Evolutionary conservation across 805 yeast genomes (phyloP), one percentile per base, ranked within the genome.

Genomic region (Metschnikowia anglica): DNA sequence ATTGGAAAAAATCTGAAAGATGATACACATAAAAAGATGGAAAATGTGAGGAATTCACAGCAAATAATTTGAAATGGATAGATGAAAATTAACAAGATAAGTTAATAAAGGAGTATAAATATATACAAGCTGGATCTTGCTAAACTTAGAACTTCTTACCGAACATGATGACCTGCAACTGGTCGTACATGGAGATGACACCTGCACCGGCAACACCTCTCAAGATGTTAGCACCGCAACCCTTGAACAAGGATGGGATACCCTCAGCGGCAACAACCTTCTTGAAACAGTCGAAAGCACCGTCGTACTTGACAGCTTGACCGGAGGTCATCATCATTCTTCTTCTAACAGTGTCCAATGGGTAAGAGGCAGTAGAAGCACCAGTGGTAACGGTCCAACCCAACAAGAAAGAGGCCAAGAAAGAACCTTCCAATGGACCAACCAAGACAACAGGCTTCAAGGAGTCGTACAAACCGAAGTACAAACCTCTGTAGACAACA

Each of bases 151-250:
- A 89, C 77, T 88, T 88, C 88, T 89, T 88, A 76, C 97, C 97
- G 76, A 89, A 88, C 63, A 90, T 47, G 81, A 89, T 83, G 77
- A 89, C 74, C 80, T 89, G 97, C 73, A 89, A 79, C 80, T 89
- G 96, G 76, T 90, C 97, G 81, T 90, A 89, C 81, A 90, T 67
- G 79, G 97, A 89, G 74, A 89, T 88, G 65, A 90, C 97, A 87
- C 96, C 96, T 70, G 97, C 97, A 83, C 96, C 96, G 75, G 97
- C 97, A 71, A 89, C 96, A 88, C 97, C 97, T 85, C 97, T 89
- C 76, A 89, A 82, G 83, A 89, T 89, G 93, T 89, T 89, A 74
- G 97, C 97, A 84, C 91, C 96, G 77, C 96, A 89, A 81, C 97
- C 97, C 83, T 88, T 90, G 91, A 89, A 89, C 76, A 89, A 80